A percentile compares a stretch with the other conserved stretches of the same genome.
These are phyloP conservation scores for Coriolopsis trogii DNA, from an alignment of 1,284 basidiomycete species.

Conservation along the genomic window DNA sequence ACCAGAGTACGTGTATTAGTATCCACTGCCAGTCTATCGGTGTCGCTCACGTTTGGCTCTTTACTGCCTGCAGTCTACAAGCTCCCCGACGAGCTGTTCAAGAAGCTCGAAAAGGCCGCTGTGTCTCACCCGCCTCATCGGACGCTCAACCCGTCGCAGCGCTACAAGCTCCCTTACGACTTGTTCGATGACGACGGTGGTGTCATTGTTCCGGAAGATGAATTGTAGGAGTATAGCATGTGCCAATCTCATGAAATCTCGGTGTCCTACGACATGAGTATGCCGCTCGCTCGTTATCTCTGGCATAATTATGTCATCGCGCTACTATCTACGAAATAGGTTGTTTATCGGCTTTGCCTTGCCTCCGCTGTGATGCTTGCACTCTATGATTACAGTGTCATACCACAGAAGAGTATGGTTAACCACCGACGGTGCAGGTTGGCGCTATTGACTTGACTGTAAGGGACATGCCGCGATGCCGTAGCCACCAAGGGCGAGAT, in stretches of 20 bases:
- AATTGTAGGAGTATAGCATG: not conserved
- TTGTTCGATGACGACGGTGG: conserved; percentile 53
- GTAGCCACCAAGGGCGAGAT: too few relatives aligned
- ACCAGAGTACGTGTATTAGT: conserved; percentile 46
- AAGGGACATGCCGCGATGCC: too few relatives aligned
- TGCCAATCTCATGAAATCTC: not conserved
- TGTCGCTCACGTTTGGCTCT: not conserved
- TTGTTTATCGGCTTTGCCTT: too few relatives aligned
- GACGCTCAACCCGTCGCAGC: conserved; percentile 62
- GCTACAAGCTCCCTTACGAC: conserved; percentile 64
- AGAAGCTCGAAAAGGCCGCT: conserved; percentile 63
- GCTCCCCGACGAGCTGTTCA: conserved; percentile 57
- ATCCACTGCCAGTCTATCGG: not conserved
- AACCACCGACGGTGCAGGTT: too few relatives aligned
- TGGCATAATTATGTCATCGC: too few relatives aligned
- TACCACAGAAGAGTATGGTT: too few relatives aligned
- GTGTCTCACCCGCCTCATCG: conserved; percentile 53
- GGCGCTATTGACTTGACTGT: too few relatives aligned
- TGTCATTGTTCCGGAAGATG: conserved; percentile 17
- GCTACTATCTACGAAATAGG: too few relatives aligned
- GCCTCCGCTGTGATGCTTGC: too few relatives aligned
- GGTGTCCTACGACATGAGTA: too few relatives aligned
- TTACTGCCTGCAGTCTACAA: conserved; percentile 43
- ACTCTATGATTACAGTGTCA: too few relatives aligned
- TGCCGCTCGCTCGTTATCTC: too few relatives aligned